phyloP scores from a whole-genome alignment of 164 flowering plant species.

The Piper longum region DNA sequence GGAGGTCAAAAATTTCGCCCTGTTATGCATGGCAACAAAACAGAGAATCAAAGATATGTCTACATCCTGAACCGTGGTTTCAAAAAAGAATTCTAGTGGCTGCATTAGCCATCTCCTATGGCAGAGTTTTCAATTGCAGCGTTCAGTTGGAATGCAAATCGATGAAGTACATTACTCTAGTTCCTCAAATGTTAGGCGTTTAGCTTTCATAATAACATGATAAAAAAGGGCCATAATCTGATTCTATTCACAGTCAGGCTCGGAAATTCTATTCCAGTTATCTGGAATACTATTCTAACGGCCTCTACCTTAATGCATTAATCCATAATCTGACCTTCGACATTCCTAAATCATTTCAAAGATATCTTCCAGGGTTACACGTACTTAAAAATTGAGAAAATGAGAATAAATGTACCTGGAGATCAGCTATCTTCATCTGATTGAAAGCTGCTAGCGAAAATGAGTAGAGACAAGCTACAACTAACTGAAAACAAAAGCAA shows the following conservation, averaged over 20 bases:
- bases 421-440: slow-evolving; percentile 26
- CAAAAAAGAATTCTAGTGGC: neutral
- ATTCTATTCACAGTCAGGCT: neutral
- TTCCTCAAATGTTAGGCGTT: neutral
- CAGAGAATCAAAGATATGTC: neutral
- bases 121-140: neutral
- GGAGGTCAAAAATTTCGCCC: slow-evolving; percentile 47
- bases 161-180: neutral
- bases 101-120: neutral
- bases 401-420: slow-evolving; percentile 33
- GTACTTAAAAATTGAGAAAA: neutral
- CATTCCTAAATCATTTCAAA: neutral
- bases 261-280: neutral
- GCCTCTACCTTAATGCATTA: neutral
- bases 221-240: neutral
- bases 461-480: slow-evolving; percentile 24
- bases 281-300: neutral
- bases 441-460: slow-evolving; percentile 24
- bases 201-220: no score
- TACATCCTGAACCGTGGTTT: neutral
- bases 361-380: neutral
- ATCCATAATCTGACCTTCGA: neutral
- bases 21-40: slow-evolving; percentile 21
- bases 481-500: slow-evolving; percentile 34
- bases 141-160: neutral